phyloP scores from a whole-genome alignment of 2,329 filamentous ascomycete genomes.

The Ophiostoma tasmaniense region DNA sequence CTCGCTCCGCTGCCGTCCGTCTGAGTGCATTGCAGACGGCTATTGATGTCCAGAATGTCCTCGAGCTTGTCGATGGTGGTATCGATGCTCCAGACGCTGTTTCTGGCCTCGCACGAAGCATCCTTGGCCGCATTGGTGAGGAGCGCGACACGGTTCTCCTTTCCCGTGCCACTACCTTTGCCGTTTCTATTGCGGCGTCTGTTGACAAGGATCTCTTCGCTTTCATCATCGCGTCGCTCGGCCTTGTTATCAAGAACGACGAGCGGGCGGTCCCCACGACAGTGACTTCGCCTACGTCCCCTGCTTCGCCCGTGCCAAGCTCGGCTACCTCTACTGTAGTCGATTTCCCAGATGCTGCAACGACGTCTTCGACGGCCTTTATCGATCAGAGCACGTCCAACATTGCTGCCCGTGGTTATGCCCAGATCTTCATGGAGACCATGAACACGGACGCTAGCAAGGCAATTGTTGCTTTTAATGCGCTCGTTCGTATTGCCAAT shows the following conservation, averaged over 20 bases:
- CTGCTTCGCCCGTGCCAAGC: not conserved
- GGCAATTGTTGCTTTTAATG: slow-evolving; percentile 52
- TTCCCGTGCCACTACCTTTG: slow-evolving; percentile 55
- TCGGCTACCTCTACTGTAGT: not conserved
- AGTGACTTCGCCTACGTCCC: not conserved
- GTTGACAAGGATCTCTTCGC: slow-evolving; percentile 52
- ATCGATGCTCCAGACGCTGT: slow-evolving; percentile 49
- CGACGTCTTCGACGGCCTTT: slow-evolving; percentile 21
- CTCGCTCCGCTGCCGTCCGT: slow-evolving; percentile 53
- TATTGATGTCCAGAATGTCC: slow-evolving; percentile 49
- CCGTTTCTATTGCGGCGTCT: slow-evolving; percentile 54
- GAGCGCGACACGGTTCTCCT: slow-evolving; percentile 60
- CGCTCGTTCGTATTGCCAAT: slow-evolving; percentile 55
- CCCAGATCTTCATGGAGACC: slow-evolving; percentile 66
- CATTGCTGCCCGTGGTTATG: slow-evolving; percentile 61
- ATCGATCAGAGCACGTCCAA: slow-evolving; percentile 53
- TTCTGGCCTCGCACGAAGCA: slow-evolving; percentile 49
- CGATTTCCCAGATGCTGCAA: slow-evolving; percentile 16
- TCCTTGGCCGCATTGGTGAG: slow-evolving; percentile 51
- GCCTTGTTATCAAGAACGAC: slow-evolving; percentile 42
- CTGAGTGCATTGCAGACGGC: slow-evolving; percentile 54
- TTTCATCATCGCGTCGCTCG: slow-evolving; percentile 46
- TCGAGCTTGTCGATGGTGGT: slow-evolving; percentile 42
- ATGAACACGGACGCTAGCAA: slow-evolving; percentile 58
- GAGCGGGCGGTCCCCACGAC: slow-evolving; percentile 32